These are phyloP conservation scores for Trypanosoma avium DNA, from an alignment of 208 protist genomes.

Conservation along the genomic window DNA sequence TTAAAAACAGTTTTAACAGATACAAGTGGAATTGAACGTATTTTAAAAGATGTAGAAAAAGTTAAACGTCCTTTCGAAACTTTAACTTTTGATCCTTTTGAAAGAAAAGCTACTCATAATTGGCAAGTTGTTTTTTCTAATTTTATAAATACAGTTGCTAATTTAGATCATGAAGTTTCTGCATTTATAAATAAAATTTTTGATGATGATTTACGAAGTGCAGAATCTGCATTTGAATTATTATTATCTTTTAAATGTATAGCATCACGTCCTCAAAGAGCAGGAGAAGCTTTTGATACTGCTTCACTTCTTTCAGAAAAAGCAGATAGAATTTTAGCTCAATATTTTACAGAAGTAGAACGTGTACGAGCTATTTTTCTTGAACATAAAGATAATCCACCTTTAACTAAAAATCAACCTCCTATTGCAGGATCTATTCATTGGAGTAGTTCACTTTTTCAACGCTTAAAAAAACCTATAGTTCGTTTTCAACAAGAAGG, in stretches of 20 bases:
- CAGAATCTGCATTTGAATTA: constrained; percentile 97
- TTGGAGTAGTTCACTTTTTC: constrained; percentile 97
- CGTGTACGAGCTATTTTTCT: constrained; percentile 93
- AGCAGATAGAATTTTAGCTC: constrained; percentile 93
- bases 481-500: constrained; percentile 92
- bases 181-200: constrained; percentile 98
- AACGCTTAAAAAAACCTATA: constrained; percentile 97
- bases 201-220: constrained; percentile 96
- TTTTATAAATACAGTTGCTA: constrained; percentile 92
- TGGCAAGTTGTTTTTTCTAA: constrained; percentile 92
- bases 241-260: constrained; percentile 97
- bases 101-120: constrained; percentile 87
- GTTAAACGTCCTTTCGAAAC: constrained; percentile 95
- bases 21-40: constrained; percentile 95
- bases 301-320: constrained; percentile 94
- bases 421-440: constrained; percentile 96
- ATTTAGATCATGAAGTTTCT: constrained; percentile 94
- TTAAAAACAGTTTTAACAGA: constrained; percentile 97
- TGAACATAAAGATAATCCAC: constrained; percentile 86
- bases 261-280: constrained; percentile 73
- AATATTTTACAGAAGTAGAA: constrained; percentile 94
- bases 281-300: constrained; percentile 82
- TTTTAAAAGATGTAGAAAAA: constrained; percentile 92
- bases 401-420: constrained; percentile 96
- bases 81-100: constrained; percentile 97